Evolutionary conservation across 1,284 basidiomycete genomes (phyloP).

Genomic region (Austroboletus rostrupii): DNA sequence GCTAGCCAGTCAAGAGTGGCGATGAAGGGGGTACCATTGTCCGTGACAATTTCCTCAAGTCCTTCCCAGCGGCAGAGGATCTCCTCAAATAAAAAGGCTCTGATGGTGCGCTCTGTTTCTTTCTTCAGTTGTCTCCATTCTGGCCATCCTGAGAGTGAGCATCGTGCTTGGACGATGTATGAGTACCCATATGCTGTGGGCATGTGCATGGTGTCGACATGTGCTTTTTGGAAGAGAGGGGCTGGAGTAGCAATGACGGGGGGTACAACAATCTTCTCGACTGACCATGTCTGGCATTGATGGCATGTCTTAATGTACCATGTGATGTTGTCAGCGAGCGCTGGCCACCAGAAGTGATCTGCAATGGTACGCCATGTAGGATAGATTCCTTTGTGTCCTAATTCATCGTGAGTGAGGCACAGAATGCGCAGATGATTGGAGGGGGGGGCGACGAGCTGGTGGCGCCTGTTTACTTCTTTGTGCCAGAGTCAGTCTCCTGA

Average conservation of each 20-base stretch:
- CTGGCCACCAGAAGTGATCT: conserved; percentile 2
- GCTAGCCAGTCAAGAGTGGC: no score
- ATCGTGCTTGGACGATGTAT: conserved; percentile 1
- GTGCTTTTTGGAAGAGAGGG: conserved; percentile 3
- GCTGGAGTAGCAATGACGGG: conserved; percentile 15
- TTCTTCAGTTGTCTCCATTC: conserved; percentile 11
- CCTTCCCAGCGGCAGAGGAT: conserved; percentile 1
- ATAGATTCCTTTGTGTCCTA: conserved; percentile 2
- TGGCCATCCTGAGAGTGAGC: background rate
- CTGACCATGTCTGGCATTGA: background rate
- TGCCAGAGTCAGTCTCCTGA: background rate
- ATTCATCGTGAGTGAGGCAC: background rate
- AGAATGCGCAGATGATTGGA: background rate
- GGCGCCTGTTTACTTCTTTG: background rate
- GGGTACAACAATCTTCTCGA: background rate
- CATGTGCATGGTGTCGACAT: conserved; percentile 4
- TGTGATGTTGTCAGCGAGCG: background rate
- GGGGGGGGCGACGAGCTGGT: background rate
- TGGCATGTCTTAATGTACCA: conserved; percentile 6
- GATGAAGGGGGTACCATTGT: no score
- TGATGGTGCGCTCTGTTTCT: conserved; percentile 4
- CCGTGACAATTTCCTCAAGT: conserved; percentile 10
- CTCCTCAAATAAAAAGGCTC: conserved; percentile 1
- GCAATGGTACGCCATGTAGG: background rate
- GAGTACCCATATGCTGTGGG: background rate